Evolutionary conservation across 176 grass and related monocot genomes (phyloP).

Genomic region (Phoenix roebelenii): DNA sequence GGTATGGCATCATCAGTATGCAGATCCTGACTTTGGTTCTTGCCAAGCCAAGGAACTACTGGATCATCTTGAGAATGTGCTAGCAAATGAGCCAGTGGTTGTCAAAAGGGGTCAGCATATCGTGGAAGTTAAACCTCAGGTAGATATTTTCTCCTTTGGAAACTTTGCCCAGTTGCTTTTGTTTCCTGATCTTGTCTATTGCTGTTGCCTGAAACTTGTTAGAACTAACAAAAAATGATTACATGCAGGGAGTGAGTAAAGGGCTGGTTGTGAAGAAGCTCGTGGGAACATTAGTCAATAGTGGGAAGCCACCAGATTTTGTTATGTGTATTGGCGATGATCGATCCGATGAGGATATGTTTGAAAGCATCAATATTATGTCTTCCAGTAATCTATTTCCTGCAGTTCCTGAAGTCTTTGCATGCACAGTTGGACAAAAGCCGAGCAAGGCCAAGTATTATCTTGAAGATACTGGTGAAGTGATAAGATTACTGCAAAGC

Average conservation of each 20-base stretch:
- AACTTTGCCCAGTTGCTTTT: constrained; percentile 6
- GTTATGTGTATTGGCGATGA: constrained; percentile 54
- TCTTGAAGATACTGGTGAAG: constrained; percentile 42
- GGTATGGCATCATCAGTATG: constrained; percentile 83
- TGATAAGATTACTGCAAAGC: constrained; percentile 44
- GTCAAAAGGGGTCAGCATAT: constrained; percentile 90
- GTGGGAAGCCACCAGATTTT: constrained; percentile 40
- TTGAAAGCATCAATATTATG: constrained; percentile 21
- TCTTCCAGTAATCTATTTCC: constrained; percentile 5
- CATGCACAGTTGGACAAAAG: constrained; percentile 64
- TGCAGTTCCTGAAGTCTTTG: constrained; percentile 24
- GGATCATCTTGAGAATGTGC: constrained; percentile 82
- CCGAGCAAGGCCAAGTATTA: constrained; percentile 63
- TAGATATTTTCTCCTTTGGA: constrained; percentile 17
- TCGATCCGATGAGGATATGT: constrained; percentile 69
- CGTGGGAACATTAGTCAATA: constrained; percentile 17
- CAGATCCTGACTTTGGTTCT: constrained; percentile 89
- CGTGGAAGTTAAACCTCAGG: constrained; percentile 93
- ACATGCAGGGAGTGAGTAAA: constrained; percentile 44
- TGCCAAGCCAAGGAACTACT: constrained; percentile 90
- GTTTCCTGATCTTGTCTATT: not conserved
- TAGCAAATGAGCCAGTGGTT: constrained; percentile 80
- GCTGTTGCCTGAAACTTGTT: not conserved
- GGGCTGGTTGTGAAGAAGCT: constrained; percentile 34
- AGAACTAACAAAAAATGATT: not conserved